These are phyloP conservation scores for Stemphylium lycopersici DNA, from an alignment of 2,329 filamentous ascomycete genomes.

Conservation along the genomic window DNA sequence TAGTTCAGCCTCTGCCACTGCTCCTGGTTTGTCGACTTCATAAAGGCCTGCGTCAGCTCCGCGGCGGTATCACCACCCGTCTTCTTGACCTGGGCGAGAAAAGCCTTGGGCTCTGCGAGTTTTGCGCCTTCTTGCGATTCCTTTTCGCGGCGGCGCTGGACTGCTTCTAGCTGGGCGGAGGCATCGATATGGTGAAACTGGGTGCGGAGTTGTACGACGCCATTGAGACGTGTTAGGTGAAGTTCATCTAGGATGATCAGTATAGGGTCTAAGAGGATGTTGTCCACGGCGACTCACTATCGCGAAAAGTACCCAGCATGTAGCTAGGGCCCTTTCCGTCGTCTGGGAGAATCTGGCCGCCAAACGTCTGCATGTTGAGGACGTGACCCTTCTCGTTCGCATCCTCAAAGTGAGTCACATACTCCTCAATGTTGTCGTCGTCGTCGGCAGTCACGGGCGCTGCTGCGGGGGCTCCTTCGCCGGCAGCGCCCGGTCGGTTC, in stretches of 20 bases:
- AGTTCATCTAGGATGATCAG: conserved; percentile 68
- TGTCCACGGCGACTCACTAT: conserved; percentile 61
- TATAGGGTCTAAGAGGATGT: not conserved
- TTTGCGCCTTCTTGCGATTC: conserved; percentile 55
- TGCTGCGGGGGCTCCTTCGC: conserved; percentile 26
- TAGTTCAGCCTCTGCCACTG: conserved; percentile 80
- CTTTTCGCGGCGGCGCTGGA: conserved; percentile 49
- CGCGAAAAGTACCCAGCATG: conserved; percentile 90
- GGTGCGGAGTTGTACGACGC: conserved; percentile 86
- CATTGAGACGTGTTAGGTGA: conserved; percentile 82
- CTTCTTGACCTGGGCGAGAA: conserved; percentile 86
- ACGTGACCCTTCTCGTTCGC: conserved; percentile 74
- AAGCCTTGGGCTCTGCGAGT: conserved; percentile 69
- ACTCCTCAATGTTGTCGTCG: conserved; percentile 69
- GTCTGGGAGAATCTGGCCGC: conserved; percentile 75
- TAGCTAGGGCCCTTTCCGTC: conserved; percentile 75
- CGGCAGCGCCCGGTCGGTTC: conserved; percentile 34
- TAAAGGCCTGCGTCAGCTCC: conserved; percentile 74
- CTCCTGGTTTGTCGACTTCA: conserved; percentile 81
- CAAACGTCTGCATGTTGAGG: conserved; percentile 80
- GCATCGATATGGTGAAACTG: conserved; percentile 95
- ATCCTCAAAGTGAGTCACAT: conserved; percentile 59
- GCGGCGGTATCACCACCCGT: conserved; percentile 70
- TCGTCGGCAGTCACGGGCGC: conserved; percentile 57
- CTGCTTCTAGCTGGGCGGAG: conserved; percentile 71